phyloP scores from a whole-genome alignment of 176 grass and related monocot species.

The Oryza punctata region DNA sequence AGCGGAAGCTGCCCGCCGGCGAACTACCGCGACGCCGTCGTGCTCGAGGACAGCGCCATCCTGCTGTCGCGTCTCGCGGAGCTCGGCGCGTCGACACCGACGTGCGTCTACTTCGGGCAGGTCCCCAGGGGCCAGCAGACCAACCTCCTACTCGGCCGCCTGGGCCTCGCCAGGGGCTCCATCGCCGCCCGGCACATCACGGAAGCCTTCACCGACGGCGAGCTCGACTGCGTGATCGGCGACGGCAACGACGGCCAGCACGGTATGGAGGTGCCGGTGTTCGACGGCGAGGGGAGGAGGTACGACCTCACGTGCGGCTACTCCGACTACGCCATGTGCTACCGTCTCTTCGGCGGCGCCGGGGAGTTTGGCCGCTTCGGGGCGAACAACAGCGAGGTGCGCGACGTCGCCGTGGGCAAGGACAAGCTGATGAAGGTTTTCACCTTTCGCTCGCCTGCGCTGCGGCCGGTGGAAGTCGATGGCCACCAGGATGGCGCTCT shows the following conservation, averaged over 20 bases:
- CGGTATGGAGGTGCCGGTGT: neutral
- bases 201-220: slow-evolving; percentile 1
- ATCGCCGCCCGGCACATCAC: slow-evolving; percentile 6
- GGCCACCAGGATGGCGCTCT: too few species aligned
- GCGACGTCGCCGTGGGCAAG: neutral
- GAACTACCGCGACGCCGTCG: too few species aligned
- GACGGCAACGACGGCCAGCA: neutral
- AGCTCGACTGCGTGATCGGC: neutral
- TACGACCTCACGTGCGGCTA: slow-evolving; percentile 5
- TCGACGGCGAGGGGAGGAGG: neutral
- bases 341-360: neutral
- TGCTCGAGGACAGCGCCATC: neutral
- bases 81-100: neutral
- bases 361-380: neutral
- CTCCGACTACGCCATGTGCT: neutral
- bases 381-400: neutral
- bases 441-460: slow-evolving; percentile 1
- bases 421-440: slow-evolving; percentile 14
- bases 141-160: neutral
- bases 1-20: too few species aligned
- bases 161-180: neutral
- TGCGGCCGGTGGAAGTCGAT: neutral
- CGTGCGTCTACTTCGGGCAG: neutral
- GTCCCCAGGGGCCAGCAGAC: neutral
- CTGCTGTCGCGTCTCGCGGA: too few species aligned